phyloP scores from a whole-genome alignment of 192 early-diverging fungal species.

The Coemansia erecta region DNA sequence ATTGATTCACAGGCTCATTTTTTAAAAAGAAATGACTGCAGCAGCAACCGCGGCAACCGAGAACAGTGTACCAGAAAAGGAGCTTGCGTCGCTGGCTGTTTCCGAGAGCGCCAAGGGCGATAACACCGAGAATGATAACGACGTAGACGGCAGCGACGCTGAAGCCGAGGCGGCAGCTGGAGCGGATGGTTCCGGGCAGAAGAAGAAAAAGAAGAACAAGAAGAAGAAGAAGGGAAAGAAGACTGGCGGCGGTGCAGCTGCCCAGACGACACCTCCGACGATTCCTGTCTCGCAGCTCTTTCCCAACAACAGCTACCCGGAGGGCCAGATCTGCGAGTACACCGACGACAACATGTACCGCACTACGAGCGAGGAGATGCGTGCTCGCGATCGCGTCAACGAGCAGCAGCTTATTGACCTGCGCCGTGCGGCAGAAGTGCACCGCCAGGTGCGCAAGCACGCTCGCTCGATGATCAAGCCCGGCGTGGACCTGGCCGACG shows the following conservation, averaged over 20 bases:
- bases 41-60: neutral
- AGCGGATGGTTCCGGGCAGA: slow-evolving; percentile 16
- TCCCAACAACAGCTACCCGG: slow-evolving; percentile 72
- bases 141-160: slow-evolving; percentile 1
- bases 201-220: slow-evolving; percentile 66
- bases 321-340: slow-evolving; percentile 84
- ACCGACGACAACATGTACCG: slow-evolving; percentile 83
- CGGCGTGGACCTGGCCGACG: slow-evolving; percentile 92
- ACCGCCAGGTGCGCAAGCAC: slow-evolving; percentile 85
- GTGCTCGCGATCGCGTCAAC: slow-evolving; percentile 71
- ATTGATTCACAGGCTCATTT: neutral
- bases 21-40: neutral
- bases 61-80: neutral
- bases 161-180: slow-evolving; percentile 7
- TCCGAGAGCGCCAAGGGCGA: neutral
- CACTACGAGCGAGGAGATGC: slow-evolving; percentile 91
- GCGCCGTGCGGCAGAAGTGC: slow-evolving; percentile 90
- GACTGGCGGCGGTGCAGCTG: slow-evolving; percentile 36
- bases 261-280: slow-evolving; percentile 64
- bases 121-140: slow-evolving; percentile 9
- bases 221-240: slow-evolving; percentile 66
- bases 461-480: slow-evolving; percentile 82
- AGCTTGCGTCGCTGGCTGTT: slow-evolving; percentile 6
- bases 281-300: slow-evolving; percentile 84
- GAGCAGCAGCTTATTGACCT: slow-evolving; percentile 77